phyloP scores from a whole-genome alignment of 306 rosid species.

The Trifolium pratense region DNA sequence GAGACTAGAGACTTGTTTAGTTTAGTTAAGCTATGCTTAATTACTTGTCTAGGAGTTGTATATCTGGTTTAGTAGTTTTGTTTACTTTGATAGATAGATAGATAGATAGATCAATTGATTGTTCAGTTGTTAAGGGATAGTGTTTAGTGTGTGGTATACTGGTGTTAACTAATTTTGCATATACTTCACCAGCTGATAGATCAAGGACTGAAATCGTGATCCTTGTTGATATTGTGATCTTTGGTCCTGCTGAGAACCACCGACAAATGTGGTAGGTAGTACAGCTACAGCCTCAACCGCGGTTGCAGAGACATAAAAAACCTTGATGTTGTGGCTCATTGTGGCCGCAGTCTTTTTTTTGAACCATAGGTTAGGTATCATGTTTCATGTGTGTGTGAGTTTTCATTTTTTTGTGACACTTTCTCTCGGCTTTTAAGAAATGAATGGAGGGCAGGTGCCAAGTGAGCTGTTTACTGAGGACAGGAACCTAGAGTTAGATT shows the following conservation, averaged over 20 bases:
- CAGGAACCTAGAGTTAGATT: slow-evolving; percentile 13
- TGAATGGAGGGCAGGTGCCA: slow-evolving; percentile 5
- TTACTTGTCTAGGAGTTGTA: neutral
- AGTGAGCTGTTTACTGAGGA: neutral
- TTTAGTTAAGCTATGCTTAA: neutral
- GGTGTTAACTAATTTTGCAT: slow-evolving; percentile 20
- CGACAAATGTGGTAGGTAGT: neutral
- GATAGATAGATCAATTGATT: slow-evolving; percentile 25
- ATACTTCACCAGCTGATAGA: neutral
- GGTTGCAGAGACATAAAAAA: neutral
- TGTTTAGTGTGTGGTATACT: neutral
- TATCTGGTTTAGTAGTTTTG: slow-evolving; percentile 7
- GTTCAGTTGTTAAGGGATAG: slow-evolving; percentile 13
- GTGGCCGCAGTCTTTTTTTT: neutral
- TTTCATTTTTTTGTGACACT: neutral
- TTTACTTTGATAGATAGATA: slow-evolving; percentile 1
- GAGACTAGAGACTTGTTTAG: no score
- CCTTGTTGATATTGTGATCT: neutral
- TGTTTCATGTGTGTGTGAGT: slow-evolving; percentile 4
- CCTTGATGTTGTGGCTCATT: neutral
- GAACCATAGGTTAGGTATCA: neutral
- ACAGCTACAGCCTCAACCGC: neutral
- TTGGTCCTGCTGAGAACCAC: neutral
- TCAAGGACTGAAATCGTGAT: neutral
- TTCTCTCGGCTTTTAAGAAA: slow-evolving; percentile 15